Percentiles rank a stretch among this genome's conserved stretches.
Conservation (phyloP, 768 basidiomycete species). For the Cantharellus anzutake region DNA sequence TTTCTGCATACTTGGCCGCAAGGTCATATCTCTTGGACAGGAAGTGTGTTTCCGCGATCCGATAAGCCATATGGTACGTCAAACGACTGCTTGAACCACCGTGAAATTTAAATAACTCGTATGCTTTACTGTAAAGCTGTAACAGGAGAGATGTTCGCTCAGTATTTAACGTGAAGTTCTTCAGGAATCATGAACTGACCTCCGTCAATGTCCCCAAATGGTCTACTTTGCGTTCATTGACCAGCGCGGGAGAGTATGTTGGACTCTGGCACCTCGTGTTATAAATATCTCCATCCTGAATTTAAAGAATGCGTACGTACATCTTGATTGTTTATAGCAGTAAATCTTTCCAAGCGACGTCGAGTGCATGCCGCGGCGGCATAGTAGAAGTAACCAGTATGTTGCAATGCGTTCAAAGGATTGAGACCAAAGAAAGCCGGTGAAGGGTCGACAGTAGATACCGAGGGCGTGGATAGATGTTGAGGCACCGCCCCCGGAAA, state of each 20-base stretch:
- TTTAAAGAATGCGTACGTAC: conserved; percentile 18
- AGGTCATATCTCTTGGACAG: conserved; percentile 66
- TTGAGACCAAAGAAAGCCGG: conserved; percentile 34
- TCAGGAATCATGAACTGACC: conserved; percentile 22
- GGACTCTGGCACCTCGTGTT: neutral
- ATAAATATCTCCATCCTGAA: neutral
- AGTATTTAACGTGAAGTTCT: neutral
- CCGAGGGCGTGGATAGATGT: neutral
- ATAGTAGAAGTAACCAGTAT: conserved; percentile 85
- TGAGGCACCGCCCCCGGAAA: conserved; percentile 7
- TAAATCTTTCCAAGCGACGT: conserved; percentile 46
- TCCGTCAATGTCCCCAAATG: conserved; percentile 71
- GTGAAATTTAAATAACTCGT: conserved; percentile 81
- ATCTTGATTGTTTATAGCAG: conserved; percentile 37
- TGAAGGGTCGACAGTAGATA: neutral
- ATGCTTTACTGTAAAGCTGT: conserved; percentile 84
- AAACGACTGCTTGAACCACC: conserved; percentile 46
- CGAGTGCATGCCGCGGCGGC: conserved; percentile 78
- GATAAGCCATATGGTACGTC: conserved; percentile 78
- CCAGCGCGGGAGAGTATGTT: conserved; percentile 43
- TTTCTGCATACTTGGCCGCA: conserved; percentile 46
- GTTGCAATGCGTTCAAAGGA: conserved; percentile 68
- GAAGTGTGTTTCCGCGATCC: conserved; percentile 76
- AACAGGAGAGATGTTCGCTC: neutral
- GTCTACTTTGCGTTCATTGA: conserved; percentile 85